Evolutionary conservation across 208 protist species (phyloP), one percentile per base, ranked within the genome.

Genomic region (Herpetomonas muscarum): DNA sequence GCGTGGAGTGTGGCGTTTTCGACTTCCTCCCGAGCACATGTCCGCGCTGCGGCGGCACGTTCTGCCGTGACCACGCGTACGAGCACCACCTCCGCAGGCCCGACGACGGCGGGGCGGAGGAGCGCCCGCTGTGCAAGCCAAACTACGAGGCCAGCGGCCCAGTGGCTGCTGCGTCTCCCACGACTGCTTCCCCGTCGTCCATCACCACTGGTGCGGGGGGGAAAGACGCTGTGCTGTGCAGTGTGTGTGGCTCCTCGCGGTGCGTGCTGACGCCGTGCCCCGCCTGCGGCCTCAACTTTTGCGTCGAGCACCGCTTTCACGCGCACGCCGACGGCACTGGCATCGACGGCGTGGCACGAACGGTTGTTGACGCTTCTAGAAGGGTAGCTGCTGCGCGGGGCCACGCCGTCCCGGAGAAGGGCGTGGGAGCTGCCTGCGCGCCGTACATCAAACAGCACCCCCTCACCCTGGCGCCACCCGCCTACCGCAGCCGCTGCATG

Each of bases 11-110:
- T 57, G 74, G 75, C 4, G 64, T 76, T 34, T 87, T 93, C 61
- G 79, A 88, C 66, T 90, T 87, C 58, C 62, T 90, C 10, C 79
- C 80, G 1, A 60, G 67, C 15, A 56, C 31, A n/a, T 90, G 86
- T 61, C 70, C 65, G 24, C 50, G 57, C 55, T 90, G 86, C 65
- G 29, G 57, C 19, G 67, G 65, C 22, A 28, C 67, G 1, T 84
- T 88, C 58, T 93, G 86, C 61, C 61, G 64, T 4, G 61, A 72
- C 0, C 82, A 93, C 62, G 64, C 77, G 26, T 47, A 51, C 3
- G 56, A 31, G 12, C 85, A 92, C 31, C 71, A 73, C 54, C n/a
- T n/a, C n/a, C n/a, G n/a, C n/a, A n/a, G n/a, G n/a, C n/a, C n/a
- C n/a, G n/a, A n/a, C n/a, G 2, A 5, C 24, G 57, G 24, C 0